phyloP scores from a whole-genome alignment of 768 basidiomycete genomes.

The Russula compacta region DNA sequence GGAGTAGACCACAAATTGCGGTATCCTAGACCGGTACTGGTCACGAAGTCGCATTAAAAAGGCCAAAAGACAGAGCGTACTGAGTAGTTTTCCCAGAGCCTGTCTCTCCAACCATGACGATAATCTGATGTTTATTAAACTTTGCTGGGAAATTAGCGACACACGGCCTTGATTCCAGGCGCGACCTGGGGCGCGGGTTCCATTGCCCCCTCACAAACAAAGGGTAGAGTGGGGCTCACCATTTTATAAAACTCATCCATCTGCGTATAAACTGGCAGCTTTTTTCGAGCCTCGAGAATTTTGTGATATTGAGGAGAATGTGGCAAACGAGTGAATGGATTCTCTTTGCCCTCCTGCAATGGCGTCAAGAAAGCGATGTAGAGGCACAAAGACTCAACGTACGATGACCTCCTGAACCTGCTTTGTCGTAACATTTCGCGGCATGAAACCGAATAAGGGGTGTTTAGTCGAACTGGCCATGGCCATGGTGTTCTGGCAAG shows the following conservation, averaged over 20 bases:
- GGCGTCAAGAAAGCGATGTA: not conserved
- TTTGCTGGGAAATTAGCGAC: conserved; percentile 29
- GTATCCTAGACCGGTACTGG: conserved; percentile 53
- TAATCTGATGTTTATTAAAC: conserved; percentile 76
- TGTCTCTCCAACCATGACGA: conserved; percentile 89
- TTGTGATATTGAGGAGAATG: conserved; percentile 75
- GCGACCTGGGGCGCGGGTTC: conserved; percentile 23
- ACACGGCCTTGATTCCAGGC: conserved; percentile 19
- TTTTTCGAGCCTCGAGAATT: conserved; percentile 77
- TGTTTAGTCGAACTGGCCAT: conserved; percentile 14
- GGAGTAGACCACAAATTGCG: conserved; percentile 91
- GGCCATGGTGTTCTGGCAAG: not conserved
- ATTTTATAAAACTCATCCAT: conserved; percentile 91
- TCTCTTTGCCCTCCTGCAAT: conserved; percentile 62
- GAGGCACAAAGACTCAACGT: conserved; percentile 7
- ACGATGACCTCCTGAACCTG: conserved; percentile 38
- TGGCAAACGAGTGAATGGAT: conserved; percentile 81
- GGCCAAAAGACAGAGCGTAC: conserved; percentile 34
- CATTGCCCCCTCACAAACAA: conserved; percentile 24
- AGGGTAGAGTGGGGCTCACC: conserved; percentile 39
- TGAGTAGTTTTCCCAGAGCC: conserved; percentile 96
- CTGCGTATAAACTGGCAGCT: conserved; percentile 83
- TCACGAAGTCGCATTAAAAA: not conserved
- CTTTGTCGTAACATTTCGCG: conserved; percentile 33
- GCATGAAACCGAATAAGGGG: conserved; percentile 38